Evolutionary conservation across 257 asterid species (phyloP).

Genomic region (Solanum sitiens): DNA sequence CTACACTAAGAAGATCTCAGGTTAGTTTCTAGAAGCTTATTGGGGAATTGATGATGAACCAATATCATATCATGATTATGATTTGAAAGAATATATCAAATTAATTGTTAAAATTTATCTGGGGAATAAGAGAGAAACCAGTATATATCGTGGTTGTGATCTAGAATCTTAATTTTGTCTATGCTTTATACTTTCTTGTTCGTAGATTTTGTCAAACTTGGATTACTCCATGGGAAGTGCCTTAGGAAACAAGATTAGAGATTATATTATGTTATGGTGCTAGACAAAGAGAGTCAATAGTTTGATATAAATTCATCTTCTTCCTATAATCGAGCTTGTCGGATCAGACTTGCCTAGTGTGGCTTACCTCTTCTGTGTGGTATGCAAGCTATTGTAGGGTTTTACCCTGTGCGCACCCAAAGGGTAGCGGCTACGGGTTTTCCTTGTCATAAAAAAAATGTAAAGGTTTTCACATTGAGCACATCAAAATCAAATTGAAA

Average conservation of each 20-base stretch:
- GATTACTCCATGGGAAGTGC: neutral
- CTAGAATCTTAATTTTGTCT: neutral
- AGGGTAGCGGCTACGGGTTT: neutral
- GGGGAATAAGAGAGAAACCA: neutral
- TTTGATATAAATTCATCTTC: neutral
- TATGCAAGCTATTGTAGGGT: neutral
- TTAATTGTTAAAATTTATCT: neutral
- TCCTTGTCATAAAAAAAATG: neutral
- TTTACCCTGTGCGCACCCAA: neutral
- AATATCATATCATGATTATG: neutral
- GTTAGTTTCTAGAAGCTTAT: neutral
- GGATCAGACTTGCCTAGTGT: neutral
- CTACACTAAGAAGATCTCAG: neutral
- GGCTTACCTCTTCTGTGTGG: neutral
- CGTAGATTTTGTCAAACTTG: neutral
- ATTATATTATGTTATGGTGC: neutral
- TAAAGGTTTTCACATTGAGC: neutral
- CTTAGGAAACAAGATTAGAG: neutral
- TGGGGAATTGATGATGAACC: neutral
- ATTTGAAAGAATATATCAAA: neutral
- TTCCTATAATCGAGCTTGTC: neutral
- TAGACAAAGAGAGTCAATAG: neutral
- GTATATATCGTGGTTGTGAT: neutral
- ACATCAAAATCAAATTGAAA: neutral
- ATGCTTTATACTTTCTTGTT: neutral